A percentile compares a stretch with the other conserved stretches of the same genome.
phyloP scores from a whole-genome alignment of 805 yeast species.

The Ogataea minuta region DNA sequence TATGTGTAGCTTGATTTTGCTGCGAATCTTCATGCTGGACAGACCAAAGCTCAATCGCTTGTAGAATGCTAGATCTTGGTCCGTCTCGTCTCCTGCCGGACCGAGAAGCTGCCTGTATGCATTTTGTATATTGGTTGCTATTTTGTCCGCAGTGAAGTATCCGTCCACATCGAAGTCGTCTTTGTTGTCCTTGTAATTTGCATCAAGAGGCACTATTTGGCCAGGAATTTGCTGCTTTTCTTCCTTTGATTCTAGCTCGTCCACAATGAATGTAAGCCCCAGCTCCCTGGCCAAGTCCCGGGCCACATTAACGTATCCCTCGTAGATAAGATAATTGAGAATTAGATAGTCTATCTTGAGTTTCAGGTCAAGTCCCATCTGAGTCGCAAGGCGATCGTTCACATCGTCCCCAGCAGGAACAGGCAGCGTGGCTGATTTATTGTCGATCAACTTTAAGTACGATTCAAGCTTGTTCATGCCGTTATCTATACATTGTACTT shows the following conservation, averaged over 20 bases:
- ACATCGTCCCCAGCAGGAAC: slow-evolving; percentile 1
- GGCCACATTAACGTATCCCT: slow-evolving; percentile 74
- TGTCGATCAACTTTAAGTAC: slow-evolving; percentile 6
- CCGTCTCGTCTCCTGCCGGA: slow-evolving; percentile 2
- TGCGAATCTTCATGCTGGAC: slow-evolving; percentile 51
- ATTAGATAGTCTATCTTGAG: slow-evolving; percentile 49
- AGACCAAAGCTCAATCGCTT: slow-evolving; percentile 37
- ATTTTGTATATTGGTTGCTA: slow-evolving; percentile 15
- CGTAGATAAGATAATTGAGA: slow-evolving; percentile 71
- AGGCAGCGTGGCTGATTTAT: neutral
- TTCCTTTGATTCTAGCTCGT: slow-evolving; percentile 27
- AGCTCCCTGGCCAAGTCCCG: slow-evolving; percentile 58
- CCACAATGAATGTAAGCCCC: slow-evolving; percentile 31
- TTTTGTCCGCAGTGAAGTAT: slow-evolving; percentile 13
- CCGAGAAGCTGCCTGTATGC: slow-evolving; percentile 12
- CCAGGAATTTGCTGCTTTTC: slow-evolving; percentile 1
- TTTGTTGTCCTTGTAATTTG: slow-evolving; percentile 5
- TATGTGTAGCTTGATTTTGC: slow-evolving; percentile 50
- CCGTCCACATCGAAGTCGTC: slow-evolving; percentile 11
- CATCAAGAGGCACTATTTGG: neutral
- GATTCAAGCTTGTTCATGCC: slow-evolving; percentile 5
- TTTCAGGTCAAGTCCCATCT: slow-evolving; percentile 15
- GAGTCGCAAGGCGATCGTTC: slow-evolving; percentile 1
- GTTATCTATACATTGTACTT: no score
- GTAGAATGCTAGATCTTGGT: slow-evolving; percentile 17